phyloP scores from a whole-genome alignment of 1,284 basidiomycete genomes.

The Marasmius tenuissimus region DNA sequence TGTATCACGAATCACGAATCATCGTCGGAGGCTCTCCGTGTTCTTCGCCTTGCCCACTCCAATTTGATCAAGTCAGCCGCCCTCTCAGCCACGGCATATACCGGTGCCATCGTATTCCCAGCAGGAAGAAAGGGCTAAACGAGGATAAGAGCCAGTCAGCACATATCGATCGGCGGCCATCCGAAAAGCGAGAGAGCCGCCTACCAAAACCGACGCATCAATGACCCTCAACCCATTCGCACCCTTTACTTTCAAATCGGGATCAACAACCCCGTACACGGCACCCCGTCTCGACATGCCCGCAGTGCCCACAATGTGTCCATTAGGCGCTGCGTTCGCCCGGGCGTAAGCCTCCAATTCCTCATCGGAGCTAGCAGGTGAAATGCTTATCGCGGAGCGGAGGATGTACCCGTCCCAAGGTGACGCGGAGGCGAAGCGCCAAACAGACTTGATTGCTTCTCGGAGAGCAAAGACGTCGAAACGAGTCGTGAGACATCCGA shows the following conservation, averaged over 20 bases:
- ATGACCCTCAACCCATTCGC: conserved; percentile 8
- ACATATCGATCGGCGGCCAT: neutral
- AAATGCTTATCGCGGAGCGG: neutral
- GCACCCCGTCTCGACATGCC: conserved; percentile 10
- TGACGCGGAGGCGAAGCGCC: conserved; percentile 13
- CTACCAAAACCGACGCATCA: conserved; percentile 16
- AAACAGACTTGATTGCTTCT: conserved; percentile 5
- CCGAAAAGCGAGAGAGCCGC: conserved; percentile 52
- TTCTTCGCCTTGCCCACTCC: neutral
- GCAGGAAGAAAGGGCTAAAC: conserved; percentile 1
- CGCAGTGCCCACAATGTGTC: conserved; percentile 14
- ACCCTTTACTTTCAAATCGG: conserved; percentile 13
- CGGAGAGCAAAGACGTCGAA: conserved; percentile 17
- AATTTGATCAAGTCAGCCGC: conserved; percentile 9
- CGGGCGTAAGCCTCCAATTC: conserved; percentile 17
- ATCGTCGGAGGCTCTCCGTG: neutral
- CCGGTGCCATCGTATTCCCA: neutral
- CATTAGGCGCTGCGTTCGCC: conserved; percentile 2
- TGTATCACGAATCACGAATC: neutral
- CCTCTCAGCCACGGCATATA: conserved; percentile 5
- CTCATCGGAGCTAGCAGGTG: conserved; percentile 11
- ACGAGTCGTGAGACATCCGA: conserved; percentile 11
- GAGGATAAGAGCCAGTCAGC: neutral
- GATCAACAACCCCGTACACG: conserved; percentile 14
- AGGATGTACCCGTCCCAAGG: conserved; percentile 15